phyloP scores from a whole-genome alignment of 176 grass and related monocot genomes.

The Pharus latifolius region DNA sequence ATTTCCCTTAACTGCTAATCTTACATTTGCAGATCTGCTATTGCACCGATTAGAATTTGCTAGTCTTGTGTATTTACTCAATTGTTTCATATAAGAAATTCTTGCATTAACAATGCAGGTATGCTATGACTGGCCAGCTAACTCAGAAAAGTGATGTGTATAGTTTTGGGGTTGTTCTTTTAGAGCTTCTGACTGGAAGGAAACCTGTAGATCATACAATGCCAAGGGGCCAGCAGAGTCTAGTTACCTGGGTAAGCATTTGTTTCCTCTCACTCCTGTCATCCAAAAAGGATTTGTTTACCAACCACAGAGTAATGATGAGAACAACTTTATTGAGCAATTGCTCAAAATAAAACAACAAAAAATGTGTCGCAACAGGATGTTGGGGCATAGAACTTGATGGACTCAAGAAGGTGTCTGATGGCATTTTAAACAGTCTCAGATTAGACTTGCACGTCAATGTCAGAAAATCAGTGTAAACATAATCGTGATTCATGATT shows the following conservation, averaged over 20 bases:
- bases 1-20: neutral
- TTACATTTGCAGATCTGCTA: neutral
- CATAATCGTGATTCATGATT: neutral
- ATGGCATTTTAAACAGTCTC: neutral
- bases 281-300: neutral
- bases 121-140: conserved; percentile 86
- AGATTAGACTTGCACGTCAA: neutral
- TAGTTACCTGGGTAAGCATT: conserved; percentile 87
- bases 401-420: neutral
- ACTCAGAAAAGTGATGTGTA: conserved; percentile 97
- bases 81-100: neutral
- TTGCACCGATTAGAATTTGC: neutral
- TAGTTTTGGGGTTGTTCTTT: conserved; percentile 90
- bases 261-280: neutral
- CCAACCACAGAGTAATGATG: neutral
- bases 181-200: conserved; percentile 87
- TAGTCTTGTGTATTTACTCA: neutral
- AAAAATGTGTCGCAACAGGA: neutral
- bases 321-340: neutral
- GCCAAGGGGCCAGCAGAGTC: conserved; percentile 90
- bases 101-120: conserved; percentile 35
- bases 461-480: neutral
- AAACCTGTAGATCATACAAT: conserved; percentile 93
- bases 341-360: neutral
- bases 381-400: neutral